Conservation (phyloP, 805 yeast species). For the Metschnikowia borealis region DNA sequence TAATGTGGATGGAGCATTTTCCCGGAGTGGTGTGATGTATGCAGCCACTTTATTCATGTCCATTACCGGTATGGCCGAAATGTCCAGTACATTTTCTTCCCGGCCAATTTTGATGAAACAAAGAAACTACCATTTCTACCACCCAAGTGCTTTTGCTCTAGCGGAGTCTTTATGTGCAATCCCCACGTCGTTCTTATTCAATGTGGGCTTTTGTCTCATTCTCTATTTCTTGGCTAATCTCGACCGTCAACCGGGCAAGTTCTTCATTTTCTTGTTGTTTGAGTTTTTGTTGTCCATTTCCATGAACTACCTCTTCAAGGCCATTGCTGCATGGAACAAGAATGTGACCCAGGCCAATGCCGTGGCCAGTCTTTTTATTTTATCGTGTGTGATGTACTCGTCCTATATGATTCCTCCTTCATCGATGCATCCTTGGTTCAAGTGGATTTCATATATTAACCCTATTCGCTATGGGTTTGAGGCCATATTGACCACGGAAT, state of each 20-base stretch:
- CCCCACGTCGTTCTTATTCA: conserved; percentile 16
- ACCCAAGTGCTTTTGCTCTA: conserved; percentile 68
- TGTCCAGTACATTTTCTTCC: conserved; percentile 50
- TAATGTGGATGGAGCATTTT: conserved; percentile 51
- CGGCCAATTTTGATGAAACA: conserved; percentile 68
- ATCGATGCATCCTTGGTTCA: conserved; percentile 27
- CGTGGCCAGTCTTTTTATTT: conserved; percentile 39
- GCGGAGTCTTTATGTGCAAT: conserved; percentile 33
- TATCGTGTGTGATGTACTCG: conserved; percentile 53
- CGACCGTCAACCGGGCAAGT: conserved; percentile 31
- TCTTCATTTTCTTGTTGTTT: conserved; percentile 33
- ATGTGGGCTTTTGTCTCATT: conserved; percentile 18
- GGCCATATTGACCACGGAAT: conserved; percentile 23
- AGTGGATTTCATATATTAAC: conserved; percentile 35
- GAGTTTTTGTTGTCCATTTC: conserved; percentile 14
- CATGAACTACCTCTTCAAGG: conserved; percentile 38
- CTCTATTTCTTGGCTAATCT: conserved; percentile 26
- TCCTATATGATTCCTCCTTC: conserved; percentile 40
- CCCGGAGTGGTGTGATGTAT: conserved; percentile 59
- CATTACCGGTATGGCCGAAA: conserved; percentile 54
- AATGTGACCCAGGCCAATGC: conserved; percentile 39
- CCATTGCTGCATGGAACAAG: conserved; percentile 38
- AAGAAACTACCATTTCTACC: conserved; percentile 63
- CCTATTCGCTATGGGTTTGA: conserved; percentile 28
- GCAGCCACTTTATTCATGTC: conserved; percentile 58